Base-by-base conservation (phyloP, 1,284 basidiomycete species). In the Malassezia japonica region DNA sequence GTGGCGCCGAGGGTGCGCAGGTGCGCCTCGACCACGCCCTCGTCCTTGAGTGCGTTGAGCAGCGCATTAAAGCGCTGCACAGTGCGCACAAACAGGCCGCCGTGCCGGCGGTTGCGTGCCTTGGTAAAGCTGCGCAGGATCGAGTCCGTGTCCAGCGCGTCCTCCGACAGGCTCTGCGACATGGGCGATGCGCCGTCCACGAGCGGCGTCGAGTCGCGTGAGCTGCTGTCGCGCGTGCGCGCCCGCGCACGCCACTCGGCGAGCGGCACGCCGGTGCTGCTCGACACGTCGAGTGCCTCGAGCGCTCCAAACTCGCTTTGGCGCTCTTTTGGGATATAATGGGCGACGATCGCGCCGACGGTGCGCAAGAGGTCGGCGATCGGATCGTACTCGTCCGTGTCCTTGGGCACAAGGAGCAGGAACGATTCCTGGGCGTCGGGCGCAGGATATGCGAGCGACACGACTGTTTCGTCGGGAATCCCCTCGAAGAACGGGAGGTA, bases 71-170 rank as follows among this genome's bases (percentile, higher is more conserved):
- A 79, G n/a, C 76, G 69, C 10, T 73, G 62, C 28, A 80, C 59
- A 1, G 77, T 76, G 9, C 66, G 60, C 32, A 78, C 41, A 55
- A 80, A 77, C 0, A 74, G 72, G 0, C 76, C 75, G 1, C 79
- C 77, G 49, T 79, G 74, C 15, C 75, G 64, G 23, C 78, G 70
- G 50, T 78, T 77, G 13, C 77, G 69, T 6, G 78, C 75, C 49
- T 77, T 76, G n/a, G 77, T 75, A 32, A 80, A 63, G 12, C 75
- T 68, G 44, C 77, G 76, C 32, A 76, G 69, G 43, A 79, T 76
- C 8, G 78, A 74, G 43, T 76, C 75, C 7, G 55, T 47, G 20
- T 65, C 60, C 4, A 9, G 48, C 12, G 6, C 36, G 21, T 13
- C 47, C 23, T 1, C 24, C 24, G 23, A 40, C n/a, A 15, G 55